A percentile compares a stretch with the other conserved stretches of the same genome.
Conservation (phyloP, 306 rosid species). For the Inga leiocalycina region DNA sequence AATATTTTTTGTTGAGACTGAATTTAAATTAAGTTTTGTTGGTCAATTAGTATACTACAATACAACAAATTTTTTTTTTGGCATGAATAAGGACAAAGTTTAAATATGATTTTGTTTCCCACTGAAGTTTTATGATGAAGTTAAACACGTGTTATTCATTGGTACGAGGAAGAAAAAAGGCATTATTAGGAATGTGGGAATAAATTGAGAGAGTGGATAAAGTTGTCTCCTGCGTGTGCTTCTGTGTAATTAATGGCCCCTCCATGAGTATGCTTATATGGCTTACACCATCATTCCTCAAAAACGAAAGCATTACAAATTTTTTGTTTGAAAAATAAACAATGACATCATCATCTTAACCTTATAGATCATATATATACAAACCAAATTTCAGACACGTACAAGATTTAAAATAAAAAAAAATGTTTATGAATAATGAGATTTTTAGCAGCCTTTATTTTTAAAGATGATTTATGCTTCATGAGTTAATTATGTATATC, state of each 20-base stretch:
- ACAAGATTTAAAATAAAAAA: not conserved
- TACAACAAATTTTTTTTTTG: no score
- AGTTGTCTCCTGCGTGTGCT: slow-evolving; percentile 9
- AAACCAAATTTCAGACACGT: not conserved
- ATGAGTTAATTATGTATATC: not conserved
- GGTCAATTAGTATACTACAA: no score
- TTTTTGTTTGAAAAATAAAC: not conserved
- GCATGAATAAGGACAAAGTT: no score
- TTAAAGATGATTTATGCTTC: not conserved
- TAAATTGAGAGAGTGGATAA: not conserved
- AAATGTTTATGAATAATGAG: no score
- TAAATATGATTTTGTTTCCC: not conserved
- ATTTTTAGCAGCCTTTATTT: not conserved
- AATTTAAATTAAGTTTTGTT: no score
- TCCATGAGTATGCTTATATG: not conserved
- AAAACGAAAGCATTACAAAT: not conserved
- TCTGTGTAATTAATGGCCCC: not conserved
- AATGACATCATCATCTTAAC: not conserved
- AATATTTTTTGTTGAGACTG: no score
- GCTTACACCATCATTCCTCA: slow-evolving; percentile 5
- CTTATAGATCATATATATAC: no score
- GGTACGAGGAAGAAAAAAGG: not conserved
- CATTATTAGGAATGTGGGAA: not conserved
- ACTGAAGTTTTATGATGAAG: not conserved
- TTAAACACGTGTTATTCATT: not conserved